Evolutionary conservation across 306 rosid species (phyloP), one percentile per base, ranked within the genome.

Genomic region (Prunus davidiana): DNA sequence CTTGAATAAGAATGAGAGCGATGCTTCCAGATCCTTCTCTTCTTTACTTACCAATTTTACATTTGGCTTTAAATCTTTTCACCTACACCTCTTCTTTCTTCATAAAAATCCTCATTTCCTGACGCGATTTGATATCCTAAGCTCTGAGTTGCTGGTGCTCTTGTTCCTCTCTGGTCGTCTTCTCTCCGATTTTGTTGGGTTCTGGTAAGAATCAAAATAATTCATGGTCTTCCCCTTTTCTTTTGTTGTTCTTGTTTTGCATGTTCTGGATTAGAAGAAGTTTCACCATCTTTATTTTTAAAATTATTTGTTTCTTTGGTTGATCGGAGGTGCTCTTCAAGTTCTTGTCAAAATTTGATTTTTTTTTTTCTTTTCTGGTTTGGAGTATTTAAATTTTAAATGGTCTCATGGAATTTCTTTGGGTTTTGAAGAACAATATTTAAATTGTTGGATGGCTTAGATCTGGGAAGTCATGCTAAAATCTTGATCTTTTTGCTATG

Each of bases 1-100:
- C 57, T 52, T 52, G 57, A 52, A 18, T 20, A 25, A n/a, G 60
- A 55, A 20, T 19, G 62, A n/a, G 20, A 68, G 58, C 72, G 74
- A 30, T 54, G 32, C 34, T 71, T 20, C 65, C 47, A 38, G 74
- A 54, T 71, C 64, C 77, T 58, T 45, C 68, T 60, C 45, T 19
- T 62, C 12, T 62, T 25, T 62, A 15, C 67, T 28, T 8, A 28
- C 45, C 45, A 62, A 62, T 14, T 28, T 62, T 28, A 28, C 67
- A 12, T 22, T 24, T 25, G 32, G 8, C 62, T 70, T 32, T 27
- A 27, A 69, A 49, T 27, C 63, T 70, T 7, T 38, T 38, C 63
- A 51, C 19, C 62, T 38, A 50, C 46, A 8, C 28, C 28, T 6
- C 61, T 9, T 30, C 43, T 4, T 69, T 49, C 54, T 38, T 38